A percentile compares a stretch with the other conserved stretches of the same genome.
phyloP scores from a whole-genome alignment of 495 filamentous ascomycete genomes.

The Aspergillus taichungensis region DNA sequence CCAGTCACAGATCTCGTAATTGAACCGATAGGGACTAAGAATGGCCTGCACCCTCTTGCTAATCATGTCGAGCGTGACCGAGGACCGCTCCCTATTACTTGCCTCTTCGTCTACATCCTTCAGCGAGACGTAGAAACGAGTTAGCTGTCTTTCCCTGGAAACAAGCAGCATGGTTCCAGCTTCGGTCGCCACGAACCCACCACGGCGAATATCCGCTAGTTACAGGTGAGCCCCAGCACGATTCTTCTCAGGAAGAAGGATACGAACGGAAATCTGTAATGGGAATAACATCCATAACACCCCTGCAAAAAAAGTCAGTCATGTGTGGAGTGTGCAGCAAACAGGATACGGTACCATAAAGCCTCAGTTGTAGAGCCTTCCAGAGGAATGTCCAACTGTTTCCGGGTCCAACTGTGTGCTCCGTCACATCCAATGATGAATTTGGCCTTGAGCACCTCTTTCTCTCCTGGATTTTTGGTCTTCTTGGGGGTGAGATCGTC shows the following conservation, averaged over 20 bases:
- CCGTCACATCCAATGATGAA: slow-evolving; percentile 64
- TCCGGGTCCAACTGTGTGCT: slow-evolving; percentile 54
- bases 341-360: slow-evolving; percentile 34
- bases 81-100: slow-evolving; percentile 37
- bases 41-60: slow-evolving; percentile 51
- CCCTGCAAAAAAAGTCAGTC: slow-evolving; percentile 18
- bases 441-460: slow-evolving; percentile 44
- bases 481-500: slow-evolving; percentile 40
- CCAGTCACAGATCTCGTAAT: slow-evolving; percentile 48
- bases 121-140: slow-evolving; percentile 64
- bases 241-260: neutral
- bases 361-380: slow-evolving; percentile 53
- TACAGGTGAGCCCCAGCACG: neutral
- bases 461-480: slow-evolving; percentile 18
- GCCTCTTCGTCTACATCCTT: slow-evolving; percentile 19
- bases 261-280: slow-evolving; percentile 52
- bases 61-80: slow-evolving; percentile 52
- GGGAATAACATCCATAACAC: slow-evolving; percentile 56
- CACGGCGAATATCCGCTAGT: slow-evolving; percentile 49
- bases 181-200: slow-evolving; percentile 51
- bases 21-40: slow-evolving; percentile 50
- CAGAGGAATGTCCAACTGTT: slow-evolving; percentile 44
- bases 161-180: slow-evolving; percentile 58
- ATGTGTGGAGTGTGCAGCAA: neutral
- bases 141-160: slow-evolving; percentile 56